These are phyloP conservation scores for Hanseniaspora thailandica DNA, from an alignment of 805 yeast species.

Conservation along the genomic window DNA sequence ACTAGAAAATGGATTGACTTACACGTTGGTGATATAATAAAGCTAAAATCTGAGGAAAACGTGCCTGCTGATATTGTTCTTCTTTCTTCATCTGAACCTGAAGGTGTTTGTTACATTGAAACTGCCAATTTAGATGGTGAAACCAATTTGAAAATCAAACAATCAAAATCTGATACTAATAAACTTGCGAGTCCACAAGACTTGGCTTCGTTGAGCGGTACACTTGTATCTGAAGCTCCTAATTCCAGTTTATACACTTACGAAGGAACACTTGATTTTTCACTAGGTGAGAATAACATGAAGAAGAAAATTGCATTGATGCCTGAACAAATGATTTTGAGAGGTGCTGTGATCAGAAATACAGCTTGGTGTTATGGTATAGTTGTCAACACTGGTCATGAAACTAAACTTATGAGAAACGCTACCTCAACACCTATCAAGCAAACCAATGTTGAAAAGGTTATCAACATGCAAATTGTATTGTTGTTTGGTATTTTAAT, in stretches of 20 bases:
- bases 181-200: slow-evolving; percentile 55
- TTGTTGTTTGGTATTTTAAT: slow-evolving; percentile 76
- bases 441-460: slow-evolving; percentile 90
- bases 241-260: slow-evolving; percentile 88
- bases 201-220: slow-evolving; percentile 42
- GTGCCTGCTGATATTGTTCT: slow-evolving; percentile 87
- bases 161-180: slow-evolving; percentile 69
- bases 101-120: slow-evolving; percentile 92
- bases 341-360: slow-evolving; percentile 93
- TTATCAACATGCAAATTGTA: slow-evolving; percentile 82
- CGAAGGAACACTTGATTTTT: slow-evolving; percentile 63
- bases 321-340: slow-evolving; percentile 81
- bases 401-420: slow-evolving; percentile 93
- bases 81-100: slow-evolving; percentile 90
- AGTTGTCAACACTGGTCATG: slow-evolving; percentile 94
- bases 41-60: slow-evolving; percentile 74
- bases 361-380: slow-evolving; percentile 93
- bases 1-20: slow-evolving; percentile 74
- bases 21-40: slow-evolving; percentile 80
- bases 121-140: slow-evolving; percentile 98
- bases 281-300: slow-evolving; percentile 22
- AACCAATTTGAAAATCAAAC: slow-evolving; percentile 90
- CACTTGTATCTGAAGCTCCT: slow-evolving; percentile 76
- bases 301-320: slow-evolving; percentile 55
- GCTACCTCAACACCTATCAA: slow-evolving; percentile 98